Evolutionary conservation across 1,284 basidiomycete genomes (phyloP).

Genomic region (Ganoderma leucocontextum): DNA sequence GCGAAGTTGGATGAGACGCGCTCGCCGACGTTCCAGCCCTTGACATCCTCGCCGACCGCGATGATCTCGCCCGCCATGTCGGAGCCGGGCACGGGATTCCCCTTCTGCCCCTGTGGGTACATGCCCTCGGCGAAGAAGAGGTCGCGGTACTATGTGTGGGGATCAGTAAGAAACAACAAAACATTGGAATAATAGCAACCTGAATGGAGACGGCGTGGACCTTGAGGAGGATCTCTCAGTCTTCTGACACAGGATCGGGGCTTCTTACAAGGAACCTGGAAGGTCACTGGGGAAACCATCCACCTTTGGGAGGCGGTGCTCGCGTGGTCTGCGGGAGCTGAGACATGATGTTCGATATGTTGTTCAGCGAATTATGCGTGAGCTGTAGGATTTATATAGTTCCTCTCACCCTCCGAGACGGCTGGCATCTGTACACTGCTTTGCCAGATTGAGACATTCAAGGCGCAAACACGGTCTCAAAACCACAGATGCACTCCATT

Average conservation of each 20-base stretch:
- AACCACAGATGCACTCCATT: no score
- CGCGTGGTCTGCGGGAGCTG: conserved; percentile 42
- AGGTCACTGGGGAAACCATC: conserved; percentile 45
- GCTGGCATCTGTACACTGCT: no score
- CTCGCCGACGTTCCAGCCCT: conserved; percentile 52
- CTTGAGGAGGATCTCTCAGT: conserved; percentile 56
- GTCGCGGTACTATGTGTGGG: conserved; percentile 53
- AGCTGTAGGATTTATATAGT: no score
- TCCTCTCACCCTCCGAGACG: no score
- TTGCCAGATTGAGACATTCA: no score
- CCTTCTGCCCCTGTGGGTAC: conserved; percentile 42
- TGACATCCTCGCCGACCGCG: conserved; percentile 60
- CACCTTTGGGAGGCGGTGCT: conserved; percentile 44
- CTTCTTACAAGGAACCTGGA: conserved; percentile 41
- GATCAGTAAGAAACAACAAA: not conserved
- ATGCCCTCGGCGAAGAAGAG: conserved; percentile 46
- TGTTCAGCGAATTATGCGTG: not conserved
- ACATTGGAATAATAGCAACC: not conserved
- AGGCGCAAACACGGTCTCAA: no score
- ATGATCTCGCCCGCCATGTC: conserved; percentile 72
- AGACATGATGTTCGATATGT: conserved; percentile 28
- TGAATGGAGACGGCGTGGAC: conserved; percentile 61
- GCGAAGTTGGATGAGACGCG: conserved; percentile 52
- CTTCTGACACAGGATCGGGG: conserved; percentile 44
- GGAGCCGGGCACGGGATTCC: conserved; percentile 59